Evolutionary conservation across 75 land plant genomes (phyloP), one percentile per base, ranked within the genome.

Genomic region (Selaginella moellendorffii): DNA sequence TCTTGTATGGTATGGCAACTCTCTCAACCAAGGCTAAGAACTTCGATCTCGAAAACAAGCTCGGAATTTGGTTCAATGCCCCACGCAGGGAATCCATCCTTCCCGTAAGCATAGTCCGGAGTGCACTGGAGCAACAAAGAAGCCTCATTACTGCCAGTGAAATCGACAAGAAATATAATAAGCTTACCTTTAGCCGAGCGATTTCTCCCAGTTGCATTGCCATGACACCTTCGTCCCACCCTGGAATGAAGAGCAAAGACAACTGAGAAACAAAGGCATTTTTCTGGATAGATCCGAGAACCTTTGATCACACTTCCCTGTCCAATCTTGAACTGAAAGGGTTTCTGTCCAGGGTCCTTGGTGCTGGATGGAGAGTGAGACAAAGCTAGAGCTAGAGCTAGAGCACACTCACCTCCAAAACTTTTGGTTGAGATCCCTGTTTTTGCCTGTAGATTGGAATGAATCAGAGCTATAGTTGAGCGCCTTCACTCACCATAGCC

Each of bases 401-500:
- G n/a, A n/a, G n/a, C n/a, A n/a, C n/a, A n/a, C n/a, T n/a, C n/a
- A 90, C 97, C 97, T 91, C 97, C 97, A 91, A 62, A 91, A 91
- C 73, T 91, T 87, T 62, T 82, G 79, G 26, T 81, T 67, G 17
- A 91, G 82, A 67, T 91, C 83, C 18, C 88, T 76, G 72, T 87
- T 77, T 74, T 91, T 91, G 31, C 97, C 95, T 85, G 77, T 66
- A 78, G 42, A 62, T 9, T 12, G 19, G 25, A 23, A 65, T 53
- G 10, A 63, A 26, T 23, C 21, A 36, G 1, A 61, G 31, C 9
- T 21, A 17, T 1, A 63, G 64, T 2, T 14, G 9, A n/a, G 29
- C 29, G 19, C 53, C 0, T 36, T 0, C 1, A 31, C 65, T 5
- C 31, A 84, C 91, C 95, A 61, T 68, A 88, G 24, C 95, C 95